Evolutionary conservation across 306 rosid genomes (phyloP).

Genomic region (Quercus aquifolioides): DNA sequence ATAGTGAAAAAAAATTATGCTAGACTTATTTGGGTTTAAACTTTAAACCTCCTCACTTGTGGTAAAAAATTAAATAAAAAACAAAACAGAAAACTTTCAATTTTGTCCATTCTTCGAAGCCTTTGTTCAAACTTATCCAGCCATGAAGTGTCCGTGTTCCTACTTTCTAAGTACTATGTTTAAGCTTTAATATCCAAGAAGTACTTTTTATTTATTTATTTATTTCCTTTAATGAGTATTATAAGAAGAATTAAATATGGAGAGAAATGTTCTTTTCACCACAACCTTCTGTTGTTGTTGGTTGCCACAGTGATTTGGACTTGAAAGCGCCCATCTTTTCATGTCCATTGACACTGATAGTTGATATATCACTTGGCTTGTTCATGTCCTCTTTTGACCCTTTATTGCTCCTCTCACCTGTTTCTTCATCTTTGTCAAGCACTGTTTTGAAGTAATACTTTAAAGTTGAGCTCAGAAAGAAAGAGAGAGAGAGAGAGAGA

Average conservation of each 20-base stretch:
- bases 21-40: no score
- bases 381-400: conserved; percentile 70
- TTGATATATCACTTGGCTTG: conserved; percentile 89
- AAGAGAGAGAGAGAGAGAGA: neutral
- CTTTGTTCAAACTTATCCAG: conserved; percentile 40
- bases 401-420: conserved; percentile 21
- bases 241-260: neutral
- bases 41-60: no score
- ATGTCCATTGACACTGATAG: conserved; percentile 97
- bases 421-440: conserved; percentile 50
- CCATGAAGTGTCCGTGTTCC: conserved; percentile 18
- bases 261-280: conserved; percentile 48
- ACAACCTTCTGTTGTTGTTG: conserved; percentile 71
- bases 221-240: neutral
- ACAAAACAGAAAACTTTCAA: no score
- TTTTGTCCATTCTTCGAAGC: no score
- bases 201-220: neutral
- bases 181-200: conserved; percentile 10
- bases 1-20: no score
- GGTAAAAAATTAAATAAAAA: no score
- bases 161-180: conserved; percentile 5
- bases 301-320: conserved; percentile 97
- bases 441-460: conserved; percentile 29
- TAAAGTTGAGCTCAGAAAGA: conserved; percentile 5
- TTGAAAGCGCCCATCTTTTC: conserved; percentile 99